Base-by-base conservation (phyloP, 192 early-diverging fungal genomes). In the Chytriomyces hyalinus region DNA sequence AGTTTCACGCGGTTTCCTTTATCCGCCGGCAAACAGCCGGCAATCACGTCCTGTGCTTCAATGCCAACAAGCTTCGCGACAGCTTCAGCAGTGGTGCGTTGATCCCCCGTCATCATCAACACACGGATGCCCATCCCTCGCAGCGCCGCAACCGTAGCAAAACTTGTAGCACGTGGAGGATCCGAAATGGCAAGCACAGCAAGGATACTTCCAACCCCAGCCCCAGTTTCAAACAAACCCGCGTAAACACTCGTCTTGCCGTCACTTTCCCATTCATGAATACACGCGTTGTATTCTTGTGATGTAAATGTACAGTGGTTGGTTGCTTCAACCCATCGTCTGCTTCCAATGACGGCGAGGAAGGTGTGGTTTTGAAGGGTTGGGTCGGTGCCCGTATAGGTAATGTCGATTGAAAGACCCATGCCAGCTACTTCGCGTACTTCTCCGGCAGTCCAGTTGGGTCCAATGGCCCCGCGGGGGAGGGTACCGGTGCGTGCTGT, bases 101-200 rank as follows among this genome's bases (percentile, higher is more conserved):
- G 86, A 78, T 95, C 94, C 36, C 94, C 94, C 0, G 94, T 93
- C 64, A 94, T 75, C 91, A 95, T 93, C 87, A 91, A 91, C 6
- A 93, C 91, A 53, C 90, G 85, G 20, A 93, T 80, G 1, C 91
- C 90, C 13, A 78, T 82, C 8, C 68, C 64, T 7, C 76, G 77
- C 15, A 95, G 80, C 15, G 64, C 72, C 3, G 62, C 62, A 45
- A 95, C 82, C 0, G 91, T 90, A 6, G 77, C 68, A 8, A 71
- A 70, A 5, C 91, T 87, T 69, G 90, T 91, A 0, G 90, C 83
- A 26, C 92, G 83, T 22, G 90, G 81, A 2, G 84, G 82, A 77
- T 95, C 94, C 0, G 91, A 84, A 6, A 93, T 80, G 4, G 86
- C 87, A 2, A 93, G 74, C n/a, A 87, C 84, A 6, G 84, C 88